Percentiles rank a stretch among this genome's conserved stretches.
Conservation (phyloP, 2,329 filamentous ascomycete species). For the Colletotrichum spaethianum region DNA sequence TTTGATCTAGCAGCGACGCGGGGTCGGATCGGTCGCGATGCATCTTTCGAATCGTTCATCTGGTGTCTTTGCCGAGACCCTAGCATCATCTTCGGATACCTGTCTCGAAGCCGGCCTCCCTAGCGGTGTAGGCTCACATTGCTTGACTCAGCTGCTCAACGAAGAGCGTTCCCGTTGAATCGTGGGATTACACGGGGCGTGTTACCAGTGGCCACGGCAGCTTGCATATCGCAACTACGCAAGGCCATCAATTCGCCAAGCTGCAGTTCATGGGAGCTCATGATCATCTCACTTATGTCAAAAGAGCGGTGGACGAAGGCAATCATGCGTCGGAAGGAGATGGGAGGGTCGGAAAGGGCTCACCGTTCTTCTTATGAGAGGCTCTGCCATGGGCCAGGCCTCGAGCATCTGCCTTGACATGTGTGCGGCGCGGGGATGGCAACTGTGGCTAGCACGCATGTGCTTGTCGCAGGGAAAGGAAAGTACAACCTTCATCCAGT, state of each 20-base stretch:
- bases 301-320: slow-evolving; percentile 40
- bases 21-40: slow-evolving; percentile 28
- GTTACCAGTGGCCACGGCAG: slow-evolving; percentile 24
- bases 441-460: slow-evolving; percentile 26
- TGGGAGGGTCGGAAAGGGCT: slow-evolving; percentile 29
- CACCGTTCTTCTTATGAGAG: slow-evolving; percentile 35
- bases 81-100: slow-evolving; percentile 18
- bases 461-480: slow-evolving; percentile 36
- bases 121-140: slow-evolving; percentile 35
- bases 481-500: slow-evolving; percentile 34
- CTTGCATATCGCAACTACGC: slow-evolving; percentile 6
- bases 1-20: slow-evolving; percentile 22
- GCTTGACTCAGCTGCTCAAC: slow-evolving; percentile 34
- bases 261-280: slow-evolving; percentile 32
- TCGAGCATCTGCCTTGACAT: slow-evolving; percentile 27
- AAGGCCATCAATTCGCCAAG: slow-evolving; percentile 31
- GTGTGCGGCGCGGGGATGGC: slow-evolving; percentile 31
- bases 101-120: slow-evolving; percentile 33
- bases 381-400: slow-evolving; percentile 31
- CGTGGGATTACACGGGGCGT: slow-evolving; percentile 34
- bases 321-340: slow-evolving; percentile 10
- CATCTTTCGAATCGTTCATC: slow-evolving; percentile 29
- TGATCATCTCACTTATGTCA: slow-evolving; percentile 36
- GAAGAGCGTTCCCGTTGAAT: slow-evolving; percentile 39
- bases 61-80: slow-evolving; percentile 39